Percentiles rank a stretch among this genome's conserved stretches.
These are phyloP conservation scores for Sonneratia caseolaris DNA, from an alignment of 345 rosid genomes.

Conservation along the genomic window DNA sequence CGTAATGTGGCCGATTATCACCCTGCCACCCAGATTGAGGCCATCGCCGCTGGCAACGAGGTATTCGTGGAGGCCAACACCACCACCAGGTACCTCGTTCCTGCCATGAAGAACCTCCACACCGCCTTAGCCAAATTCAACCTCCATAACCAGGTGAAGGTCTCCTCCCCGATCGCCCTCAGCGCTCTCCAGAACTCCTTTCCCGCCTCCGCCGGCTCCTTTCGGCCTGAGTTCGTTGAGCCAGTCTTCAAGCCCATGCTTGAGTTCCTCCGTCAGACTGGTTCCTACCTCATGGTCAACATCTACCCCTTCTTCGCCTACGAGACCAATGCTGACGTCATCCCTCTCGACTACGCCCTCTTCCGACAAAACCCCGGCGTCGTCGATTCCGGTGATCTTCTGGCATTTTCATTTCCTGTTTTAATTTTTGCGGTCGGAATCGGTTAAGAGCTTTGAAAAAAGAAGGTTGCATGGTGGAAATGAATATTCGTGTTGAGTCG, in stretches of 20 bases:
- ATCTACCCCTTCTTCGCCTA: constrained; percentile 91
- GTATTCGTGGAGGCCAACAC: constrained; percentile 79
- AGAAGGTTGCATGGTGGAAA: not conserved
- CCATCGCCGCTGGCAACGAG: constrained; percentile 90
- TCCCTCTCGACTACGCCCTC: constrained; percentile 78
- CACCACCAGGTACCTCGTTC: constrained; percentile 58
- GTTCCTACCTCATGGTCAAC: constrained; percentile 82
- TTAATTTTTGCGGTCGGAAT: no score
- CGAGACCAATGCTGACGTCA: constrained; percentile 86
- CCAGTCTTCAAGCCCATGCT: constrained; percentile 72
- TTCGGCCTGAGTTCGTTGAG: constrained; percentile 64
- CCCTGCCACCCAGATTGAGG: constrained; percentile 69
- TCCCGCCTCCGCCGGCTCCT: constrained; percentile 90
- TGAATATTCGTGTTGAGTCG: not conserved
- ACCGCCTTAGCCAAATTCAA: constrained; percentile 48
- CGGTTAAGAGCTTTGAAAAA: no score
- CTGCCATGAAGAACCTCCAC: constrained; percentile 84
- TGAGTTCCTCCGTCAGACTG: constrained; percentile 78
- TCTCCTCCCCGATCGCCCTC: constrained; percentile 82
- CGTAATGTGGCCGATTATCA: constrained; percentile 58
- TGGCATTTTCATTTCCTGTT: not conserved
- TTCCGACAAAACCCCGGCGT: constrained; percentile 87
- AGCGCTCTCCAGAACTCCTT: constrained; percentile 72
- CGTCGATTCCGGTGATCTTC: constrained; percentile 40
- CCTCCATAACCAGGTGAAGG: constrained; percentile 54